phyloP scores from a whole-genome alignment of 2,329 filamentous ascomycete genomes.

The Simplicillium aogashimaense region DNA sequence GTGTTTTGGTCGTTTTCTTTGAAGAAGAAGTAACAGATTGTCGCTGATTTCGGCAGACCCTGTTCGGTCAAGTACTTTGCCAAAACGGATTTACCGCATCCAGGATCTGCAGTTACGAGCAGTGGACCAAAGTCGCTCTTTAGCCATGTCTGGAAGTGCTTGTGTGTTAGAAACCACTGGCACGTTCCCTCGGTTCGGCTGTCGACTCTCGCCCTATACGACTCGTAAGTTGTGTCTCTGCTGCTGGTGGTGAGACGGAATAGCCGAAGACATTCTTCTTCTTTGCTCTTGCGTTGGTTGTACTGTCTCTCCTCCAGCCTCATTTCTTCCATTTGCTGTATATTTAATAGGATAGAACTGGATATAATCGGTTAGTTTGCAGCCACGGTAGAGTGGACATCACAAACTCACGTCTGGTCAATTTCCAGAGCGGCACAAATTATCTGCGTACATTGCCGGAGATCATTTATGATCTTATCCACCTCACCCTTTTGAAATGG shows the following conservation, averaged over 20 bases:
- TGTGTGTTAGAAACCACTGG: slow-evolving; percentile 20
- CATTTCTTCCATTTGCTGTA: too few relatives aligned
- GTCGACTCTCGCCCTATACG: slow-evolving; percentile 17
- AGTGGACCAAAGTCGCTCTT: slow-evolving; percentile 15
- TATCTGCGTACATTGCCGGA: slow-evolving; percentile 15
- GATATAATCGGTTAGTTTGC: too few relatives aligned
- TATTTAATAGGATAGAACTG: too few relatives aligned
- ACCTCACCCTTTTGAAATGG: slow-evolving; percentile 2
- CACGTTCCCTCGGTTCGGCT: slow-evolving; percentile 17
- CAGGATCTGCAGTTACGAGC: slow-evolving; percentile 26
- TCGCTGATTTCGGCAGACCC: slow-evolving; percentile 10
- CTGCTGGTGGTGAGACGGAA: slow-evolving; percentile 6
- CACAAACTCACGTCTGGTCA: slow-evolving; percentile 17
- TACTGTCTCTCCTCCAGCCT: too few relatives aligned
- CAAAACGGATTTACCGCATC: slow-evolving; percentile 27
- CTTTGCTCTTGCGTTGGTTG: too few relatives aligned
- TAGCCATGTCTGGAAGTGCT: slow-evolving; percentile 18
- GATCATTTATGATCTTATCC: slow-evolving; percentile 11
- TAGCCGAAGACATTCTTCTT: slow-evolving; percentile 8
- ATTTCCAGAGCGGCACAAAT: slow-evolving; percentile 20
- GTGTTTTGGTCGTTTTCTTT: slow-evolving; percentile 27
- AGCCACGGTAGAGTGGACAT: too few relatives aligned
- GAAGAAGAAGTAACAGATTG: slow-evolving; percentile 33
- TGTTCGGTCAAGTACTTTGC: slow-evolving; percentile 21
- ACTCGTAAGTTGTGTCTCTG: slow-evolving; percentile 14